Conservation (phyloP, 2,329 filamentous ascomycete genomes). For the Penicillium expansum region DNA sequence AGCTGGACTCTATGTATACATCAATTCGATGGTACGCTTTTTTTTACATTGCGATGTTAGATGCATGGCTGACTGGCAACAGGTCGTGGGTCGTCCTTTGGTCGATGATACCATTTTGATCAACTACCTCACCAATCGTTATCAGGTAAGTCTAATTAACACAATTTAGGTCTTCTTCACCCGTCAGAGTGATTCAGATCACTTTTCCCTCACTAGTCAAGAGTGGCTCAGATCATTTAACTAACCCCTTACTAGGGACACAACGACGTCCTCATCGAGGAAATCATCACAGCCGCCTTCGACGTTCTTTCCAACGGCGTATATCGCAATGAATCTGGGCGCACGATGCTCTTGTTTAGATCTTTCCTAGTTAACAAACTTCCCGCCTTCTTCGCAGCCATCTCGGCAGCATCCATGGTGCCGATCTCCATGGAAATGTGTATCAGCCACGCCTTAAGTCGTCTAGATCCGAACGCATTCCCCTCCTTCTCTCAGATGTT, state of each 20-base stretch:
- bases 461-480: slow-evolving; percentile 61
- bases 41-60: neutral
- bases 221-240: neutral
- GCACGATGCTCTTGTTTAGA: slow-evolving; percentile 68
- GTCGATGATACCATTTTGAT: slow-evolving; percentile 78
- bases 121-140: slow-evolving; percentile 78
- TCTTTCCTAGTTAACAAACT: slow-evolving; percentile 81
- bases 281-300: slow-evolving; percentile 84
- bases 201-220: neutral
- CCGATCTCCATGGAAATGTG: slow-evolving; percentile 61
- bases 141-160: slow-evolving; percentile 57
- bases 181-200: neutral
- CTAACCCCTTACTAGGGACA: slow-evolving; percentile 58
- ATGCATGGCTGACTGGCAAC: slow-evolving; percentile 32
- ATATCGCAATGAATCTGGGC: slow-evolving; percentile 62
- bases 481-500: slow-evolving; percentile 65
- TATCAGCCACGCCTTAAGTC: slow-evolving; percentile 63
- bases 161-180: neutral
- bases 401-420: slow-evolving; percentile 58
- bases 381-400: slow-evolving; percentile 58
- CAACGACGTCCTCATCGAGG: slow-evolving; percentile 71
- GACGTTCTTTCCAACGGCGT: slow-evolving; percentile 85
- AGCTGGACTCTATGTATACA: slow-evolving; percentile 78
- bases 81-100: slow-evolving; percentile 78
- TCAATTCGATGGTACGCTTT: slow-evolving; percentile 68